Evolutionary conservation across 495 filamentous ascomycete genomes (phyloP).

Genomic region (Podospora appendiculata): DNA sequence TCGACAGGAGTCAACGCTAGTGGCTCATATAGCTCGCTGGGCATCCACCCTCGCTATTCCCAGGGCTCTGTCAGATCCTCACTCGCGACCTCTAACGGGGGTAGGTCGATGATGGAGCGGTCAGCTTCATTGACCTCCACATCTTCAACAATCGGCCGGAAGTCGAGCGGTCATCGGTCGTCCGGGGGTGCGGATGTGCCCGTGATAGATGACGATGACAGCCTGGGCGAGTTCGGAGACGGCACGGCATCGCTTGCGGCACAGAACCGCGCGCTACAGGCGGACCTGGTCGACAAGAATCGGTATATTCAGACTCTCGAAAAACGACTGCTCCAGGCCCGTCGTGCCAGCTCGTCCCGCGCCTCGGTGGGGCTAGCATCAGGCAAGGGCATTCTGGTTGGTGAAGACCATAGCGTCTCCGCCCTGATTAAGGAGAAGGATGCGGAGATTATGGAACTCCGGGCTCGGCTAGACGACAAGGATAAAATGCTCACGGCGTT

Average conservation of each 20-base stretch:
- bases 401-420: slow-evolving; percentile 61
- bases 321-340: slow-evolving; percentile 82
- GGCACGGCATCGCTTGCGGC: slow-evolving; percentile 72
- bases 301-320: slow-evolving; percentile 93
- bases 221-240: slow-evolving; percentile 73
- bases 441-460: slow-evolving; percentile 83
- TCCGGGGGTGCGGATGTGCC: slow-evolving; percentile 29
- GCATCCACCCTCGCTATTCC: slow-evolving; percentile 55
- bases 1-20: slow-evolving; percentile 84
- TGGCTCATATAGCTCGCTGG: slow-evolving; percentile 63
- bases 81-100: slow-evolving; percentile 57
- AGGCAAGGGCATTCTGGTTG: slow-evolving; percentile 51
- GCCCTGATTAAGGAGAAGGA: slow-evolving; percentile 80
- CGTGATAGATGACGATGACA: slow-evolving; percentile 61
- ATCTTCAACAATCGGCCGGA: slow-evolving; percentile 47
- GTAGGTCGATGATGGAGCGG: slow-evolving; percentile 50
- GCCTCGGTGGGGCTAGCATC: slow-evolving; percentile 62
- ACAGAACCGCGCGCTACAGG: slow-evolving; percentile 81
- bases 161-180: slow-evolving; percentile 34
- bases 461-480: slow-evolving; percentile 88
- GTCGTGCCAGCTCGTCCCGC: slow-evolving; percentile 81
- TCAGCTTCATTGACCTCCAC: slow-evolving; percentile 60
- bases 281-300: slow-evolving; percentile 91
- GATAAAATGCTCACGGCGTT: slow-evolving; percentile 87
- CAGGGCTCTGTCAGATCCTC: slow-evolving; percentile 64